Conservation (phyloP, 305 asterid species). For the Salvia sclarea region DNA sequence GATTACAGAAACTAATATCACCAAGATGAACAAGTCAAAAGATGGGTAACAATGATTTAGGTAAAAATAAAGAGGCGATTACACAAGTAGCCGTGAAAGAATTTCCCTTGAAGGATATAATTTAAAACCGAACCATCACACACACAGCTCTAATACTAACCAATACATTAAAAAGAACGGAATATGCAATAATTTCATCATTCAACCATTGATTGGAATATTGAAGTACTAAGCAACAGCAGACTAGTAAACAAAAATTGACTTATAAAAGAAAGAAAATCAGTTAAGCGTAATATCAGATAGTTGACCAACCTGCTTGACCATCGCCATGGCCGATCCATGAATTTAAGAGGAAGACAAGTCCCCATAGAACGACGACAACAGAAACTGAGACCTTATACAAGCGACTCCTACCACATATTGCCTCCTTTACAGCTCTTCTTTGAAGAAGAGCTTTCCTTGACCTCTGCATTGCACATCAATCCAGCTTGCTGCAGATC, state of each 20-base stretch:
- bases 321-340: constrained; percentile 78
- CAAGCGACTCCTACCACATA: constrained; percentile 50
- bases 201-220: background rate
- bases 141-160: background rate
- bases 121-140: background rate
- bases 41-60: background rate
- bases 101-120: background rate
- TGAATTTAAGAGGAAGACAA: constrained; percentile 68
- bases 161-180: background rate
- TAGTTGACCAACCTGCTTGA: constrained; percentile 59
- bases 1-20: constrained; percentile 16
- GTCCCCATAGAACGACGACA: constrained; percentile 63
- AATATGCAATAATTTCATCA: background rate
- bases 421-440: constrained; percentile 70
- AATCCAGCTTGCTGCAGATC: constrained; percentile 46
- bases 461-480: constrained; percentile 95
- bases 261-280: background rate
- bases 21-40: background rate
- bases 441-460: constrained; percentile 92
- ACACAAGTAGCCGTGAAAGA: background rate
- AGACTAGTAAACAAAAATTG: background rate
- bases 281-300: constrained; percentile 14
- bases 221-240: background rate
- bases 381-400: constrained; percentile 71
- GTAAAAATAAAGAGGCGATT: background rate